Evolutionary conservation across 2,329 filamentous ascomycete species (phyloP).

Genomic region (Penicillium occitanis): DNA sequence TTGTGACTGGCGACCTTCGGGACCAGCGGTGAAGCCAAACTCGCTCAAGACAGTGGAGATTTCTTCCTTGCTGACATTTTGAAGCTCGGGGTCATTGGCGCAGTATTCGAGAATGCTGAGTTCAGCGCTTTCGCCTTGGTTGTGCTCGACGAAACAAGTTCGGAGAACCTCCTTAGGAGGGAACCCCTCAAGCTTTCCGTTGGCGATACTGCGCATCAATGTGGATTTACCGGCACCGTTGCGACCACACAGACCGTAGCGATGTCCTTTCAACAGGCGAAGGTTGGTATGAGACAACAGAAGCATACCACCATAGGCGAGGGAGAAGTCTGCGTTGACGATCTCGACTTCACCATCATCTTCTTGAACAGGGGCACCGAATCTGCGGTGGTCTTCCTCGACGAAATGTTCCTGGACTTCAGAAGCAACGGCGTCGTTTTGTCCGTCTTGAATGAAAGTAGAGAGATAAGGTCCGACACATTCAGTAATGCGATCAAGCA

Average conservation of each 20-base stretch:
- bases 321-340: conserved; percentile 95
- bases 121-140: conserved; percentile 96
- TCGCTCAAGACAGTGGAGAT: conserved; percentile 82
- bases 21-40: conserved; percentile 89
- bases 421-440: conserved; percentile 65
- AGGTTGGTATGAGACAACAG: conserved; percentile 94
- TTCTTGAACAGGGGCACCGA: conserved; percentile 77
- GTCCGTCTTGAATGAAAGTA: conserved; percentile 63
- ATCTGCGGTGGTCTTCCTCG: conserved; percentile 83
- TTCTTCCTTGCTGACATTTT: conserved; percentile 72
- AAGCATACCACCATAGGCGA: conserved; percentile 97
- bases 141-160: conserved; percentile 98
- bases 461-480: conserved; percentile 74
- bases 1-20: conserved; percentile 82
- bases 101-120: conserved; percentile 95
- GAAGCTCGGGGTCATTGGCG: conserved; percentile 82
- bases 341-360: conserved; percentile 94
- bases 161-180: conserved; percentile 86
- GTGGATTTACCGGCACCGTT: conserved; percentile 99
- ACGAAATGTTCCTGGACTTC: conserved; percentile 76
- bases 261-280: conserved; percentile 89
- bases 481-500: conserved; percentile 68
- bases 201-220: conserved; percentile 93
- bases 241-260: conserved; percentile 93
- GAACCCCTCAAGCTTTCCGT: conserved; percentile 95